Percentiles rank a stretch among this genome's conserved stretches.
Conservation (phyloP, 495 filamentous ascomycete genomes). For the Hypoxylon fuscum region DNA sequence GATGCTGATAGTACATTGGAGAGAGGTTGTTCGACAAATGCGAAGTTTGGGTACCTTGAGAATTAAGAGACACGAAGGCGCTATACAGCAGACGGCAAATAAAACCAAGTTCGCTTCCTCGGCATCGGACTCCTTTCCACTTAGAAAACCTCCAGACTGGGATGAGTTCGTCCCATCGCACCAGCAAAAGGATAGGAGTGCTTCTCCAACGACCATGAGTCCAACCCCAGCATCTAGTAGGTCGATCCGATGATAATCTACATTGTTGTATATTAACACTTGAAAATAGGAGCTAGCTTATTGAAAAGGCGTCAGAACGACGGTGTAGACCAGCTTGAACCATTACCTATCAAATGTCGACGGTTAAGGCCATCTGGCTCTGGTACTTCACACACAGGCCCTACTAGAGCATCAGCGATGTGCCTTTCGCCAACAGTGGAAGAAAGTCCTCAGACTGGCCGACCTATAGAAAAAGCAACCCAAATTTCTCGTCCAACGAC, state of each 20-base stretch:
- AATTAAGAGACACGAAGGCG: conserved; percentile 19
- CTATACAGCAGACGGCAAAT: background rate
- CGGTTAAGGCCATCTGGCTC: conserved; percentile 38
- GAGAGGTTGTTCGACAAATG: conserved; percentile 65
- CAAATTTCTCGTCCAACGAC: background rate
- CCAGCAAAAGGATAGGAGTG: conserved; percentile 7
- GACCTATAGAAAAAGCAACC: background rate
- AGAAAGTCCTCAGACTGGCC: conserved; percentile 37
- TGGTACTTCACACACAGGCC: conserved; percentile 28
- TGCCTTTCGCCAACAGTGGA: conserved; percentile 47
- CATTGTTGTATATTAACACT: background rate
- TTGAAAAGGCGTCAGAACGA: background rate
- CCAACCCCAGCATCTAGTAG: conserved; percentile 42
- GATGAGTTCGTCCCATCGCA: conserved; percentile 20
- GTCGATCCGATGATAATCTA: background rate
- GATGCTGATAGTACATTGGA: conserved; percentile 68
- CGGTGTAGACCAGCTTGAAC: background rate
- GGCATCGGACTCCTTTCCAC: conserved; percentile 40
- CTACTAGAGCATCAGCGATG: conserved; percentile 28
- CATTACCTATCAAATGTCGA: conserved; percentile 33
- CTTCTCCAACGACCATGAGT: conserved; percentile 41
- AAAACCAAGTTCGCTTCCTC: conserved; percentile 30
- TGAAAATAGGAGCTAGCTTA: conserved; percentile 12
- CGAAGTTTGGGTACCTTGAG: conserved; percentile 48
- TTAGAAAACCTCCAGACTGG: conserved; percentile 44